These are phyloP conservation scores for Chenopodium album DNA, from an alignment of 148 eudicot species.

Conservation along the genomic window DNA sequence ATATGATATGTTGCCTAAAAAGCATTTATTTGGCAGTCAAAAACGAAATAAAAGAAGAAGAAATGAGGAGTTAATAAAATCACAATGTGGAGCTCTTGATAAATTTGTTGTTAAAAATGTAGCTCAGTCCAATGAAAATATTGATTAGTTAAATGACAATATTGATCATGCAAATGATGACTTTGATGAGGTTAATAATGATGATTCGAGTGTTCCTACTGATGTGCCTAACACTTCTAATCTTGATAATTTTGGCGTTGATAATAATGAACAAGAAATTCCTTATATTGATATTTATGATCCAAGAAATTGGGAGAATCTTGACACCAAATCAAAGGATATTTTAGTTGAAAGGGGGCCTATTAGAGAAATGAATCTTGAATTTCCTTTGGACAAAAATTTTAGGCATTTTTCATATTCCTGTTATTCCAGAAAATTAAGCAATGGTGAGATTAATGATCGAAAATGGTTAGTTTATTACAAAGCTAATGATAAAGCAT, in stretches of 20 bases:
- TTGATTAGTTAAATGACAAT: neutral
- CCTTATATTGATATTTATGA: neutral
- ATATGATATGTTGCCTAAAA: constrained; percentile 1
- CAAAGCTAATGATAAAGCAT: no score
- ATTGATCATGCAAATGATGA: neutral
- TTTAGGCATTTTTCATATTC: no score
- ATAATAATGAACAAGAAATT: neutral
- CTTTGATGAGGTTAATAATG: neutral
- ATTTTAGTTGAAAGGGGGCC: no score
- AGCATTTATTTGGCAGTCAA: neutral
- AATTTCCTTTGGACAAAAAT: no score
- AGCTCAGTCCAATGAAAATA: no score
- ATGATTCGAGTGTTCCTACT: neutral
- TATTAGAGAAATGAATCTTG: no score
- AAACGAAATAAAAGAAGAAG: neutral
- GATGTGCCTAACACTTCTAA: neutral
- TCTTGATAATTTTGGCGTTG: neutral
- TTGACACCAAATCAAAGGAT: no score
- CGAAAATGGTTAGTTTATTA: no score
- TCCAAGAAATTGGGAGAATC: no score
- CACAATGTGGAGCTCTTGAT: neutral
- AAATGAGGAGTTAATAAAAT: neutral
- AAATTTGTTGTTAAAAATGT: neutral
- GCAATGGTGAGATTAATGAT: no score
- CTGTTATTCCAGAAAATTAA: no score